Percentiles rank a stretch among this genome's conserved stretches.
These are phyloP conservation scores for Colletotrichum orbiculare DNA, from an alignment of 2,329 filamentous ascomycete genomes.

Conservation along the genomic window DNA sequence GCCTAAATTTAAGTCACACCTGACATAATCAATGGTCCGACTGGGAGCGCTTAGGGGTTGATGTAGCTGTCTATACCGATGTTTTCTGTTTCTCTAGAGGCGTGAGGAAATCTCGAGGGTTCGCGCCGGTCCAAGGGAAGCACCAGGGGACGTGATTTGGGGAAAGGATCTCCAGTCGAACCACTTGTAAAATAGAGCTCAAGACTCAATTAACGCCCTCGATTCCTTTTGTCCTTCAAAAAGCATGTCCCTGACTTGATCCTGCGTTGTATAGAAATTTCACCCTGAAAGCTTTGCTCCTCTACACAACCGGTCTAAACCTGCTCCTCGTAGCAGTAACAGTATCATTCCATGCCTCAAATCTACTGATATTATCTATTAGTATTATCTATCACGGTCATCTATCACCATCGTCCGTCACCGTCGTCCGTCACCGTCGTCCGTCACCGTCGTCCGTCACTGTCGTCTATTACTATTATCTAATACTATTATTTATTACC, in stretches of 20 bases:
- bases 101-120: conserved; percentile 56
- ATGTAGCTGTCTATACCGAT: conserved; percentile 61
- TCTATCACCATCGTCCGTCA: too few species aligned
- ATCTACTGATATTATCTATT: too few species aligned
- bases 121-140: conserved; percentile 58
- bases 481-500: rapidly evolving
- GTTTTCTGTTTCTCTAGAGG: conserved; percentile 61
- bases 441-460: too few species aligned
- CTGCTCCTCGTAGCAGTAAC: too few species aligned
- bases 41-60: conserved; percentile 43
- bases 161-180: conserved; percentile 60
- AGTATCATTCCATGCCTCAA: too few species aligned
- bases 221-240: conserved; percentile 66
- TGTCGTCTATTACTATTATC: too few species aligned
- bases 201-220: conserved; percentile 71
- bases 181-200: conserved; percentile 73
- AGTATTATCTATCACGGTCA: too few species aligned
- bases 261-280: too few species aligned
- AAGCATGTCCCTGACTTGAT: neutral
- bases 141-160: conserved; percentile 37
- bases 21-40: conserved; percentile 43
- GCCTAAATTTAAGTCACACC: conserved; percentile 58
- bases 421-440: too few species aligned
- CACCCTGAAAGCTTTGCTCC: too few species aligned
- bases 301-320: too few species aligned